A percentile compares a stretch with the other conserved stretches of the same genome.
Evolutionary conservation across 306 rosid genomes (phyloP).

Genomic region (Pueraria montana): DNA sequence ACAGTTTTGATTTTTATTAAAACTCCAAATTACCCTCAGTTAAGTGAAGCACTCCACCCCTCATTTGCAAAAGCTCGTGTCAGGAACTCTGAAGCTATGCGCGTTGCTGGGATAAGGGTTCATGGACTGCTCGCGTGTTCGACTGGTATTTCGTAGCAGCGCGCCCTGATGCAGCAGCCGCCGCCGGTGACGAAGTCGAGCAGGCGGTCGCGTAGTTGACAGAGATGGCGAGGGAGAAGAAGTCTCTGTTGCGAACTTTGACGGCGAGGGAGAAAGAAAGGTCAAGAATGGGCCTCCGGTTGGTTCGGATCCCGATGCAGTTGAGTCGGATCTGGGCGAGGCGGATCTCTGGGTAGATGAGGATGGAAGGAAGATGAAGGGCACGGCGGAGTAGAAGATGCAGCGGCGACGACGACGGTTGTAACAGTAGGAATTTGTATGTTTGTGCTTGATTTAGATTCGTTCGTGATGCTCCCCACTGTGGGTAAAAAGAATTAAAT

Average conservation of each 20-base stretch:
- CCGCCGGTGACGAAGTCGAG: slow-evolving; percentile 65
- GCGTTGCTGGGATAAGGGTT: too few relatives aligned
- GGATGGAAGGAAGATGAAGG: slow-evolving; percentile 53
- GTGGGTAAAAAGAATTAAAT: too few relatives aligned
- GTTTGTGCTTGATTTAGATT: too few relatives aligned
- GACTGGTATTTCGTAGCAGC: too few relatives aligned
- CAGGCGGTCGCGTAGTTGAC: slow-evolving; percentile 81
- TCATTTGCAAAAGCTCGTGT: too few relatives aligned
- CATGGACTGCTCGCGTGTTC: too few relatives aligned
- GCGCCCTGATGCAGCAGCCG: slow-evolving; percentile 61
- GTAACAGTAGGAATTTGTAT: too few relatives aligned
- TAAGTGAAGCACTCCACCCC: too few relatives aligned
- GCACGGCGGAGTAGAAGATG: neutral
- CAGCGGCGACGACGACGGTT: slow-evolving; percentile 30
- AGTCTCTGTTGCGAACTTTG: slow-evolving; percentile 70
- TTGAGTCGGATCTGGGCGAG: slow-evolving; percentile 42
- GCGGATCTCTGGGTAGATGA: slow-evolving; percentile 67
- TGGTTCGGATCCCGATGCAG: slow-evolving; percentile 52
- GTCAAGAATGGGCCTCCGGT: slow-evolving; percentile 69
- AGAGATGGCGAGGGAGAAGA: slow-evolving; percentile 70
- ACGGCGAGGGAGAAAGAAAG: slow-evolving; percentile 70
- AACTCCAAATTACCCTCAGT: too few relatives aligned
- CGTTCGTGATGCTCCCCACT: too few relatives aligned
- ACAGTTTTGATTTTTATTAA: too few relatives aligned
- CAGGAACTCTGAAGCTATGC: too few relatives aligned